A percentile compares a stretch with the other conserved stretches of the same genome.
Conservation (phyloP, 2,329 filamentous ascomycete species). For the Acephala macrosclerotiorum region DNA sequence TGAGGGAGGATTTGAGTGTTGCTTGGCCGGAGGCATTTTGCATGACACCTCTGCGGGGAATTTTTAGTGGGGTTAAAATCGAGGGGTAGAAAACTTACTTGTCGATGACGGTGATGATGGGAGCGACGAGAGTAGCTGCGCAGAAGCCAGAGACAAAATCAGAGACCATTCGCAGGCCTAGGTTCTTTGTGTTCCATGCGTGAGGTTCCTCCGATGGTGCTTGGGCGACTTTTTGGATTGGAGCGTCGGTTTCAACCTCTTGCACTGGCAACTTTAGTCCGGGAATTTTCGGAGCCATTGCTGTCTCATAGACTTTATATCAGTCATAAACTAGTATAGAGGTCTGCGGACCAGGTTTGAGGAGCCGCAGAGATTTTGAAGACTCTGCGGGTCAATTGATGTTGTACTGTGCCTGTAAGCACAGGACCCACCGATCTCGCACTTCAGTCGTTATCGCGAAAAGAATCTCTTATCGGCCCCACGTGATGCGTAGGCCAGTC, state of each 20-base stretch:
- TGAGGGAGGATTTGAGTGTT: slow-evolving; percentile 65
- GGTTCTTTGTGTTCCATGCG: slow-evolving; percentile 78
- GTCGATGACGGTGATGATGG: slow-evolving; percentile 87
- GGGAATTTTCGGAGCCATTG: slow-evolving; percentile 30
- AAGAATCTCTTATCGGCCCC: background rate
- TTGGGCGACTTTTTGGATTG: slow-evolving; percentile 28
- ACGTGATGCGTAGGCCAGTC: slow-evolving; percentile 7
- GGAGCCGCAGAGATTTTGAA: slow-evolving; percentile 18
- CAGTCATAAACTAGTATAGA: background rate
- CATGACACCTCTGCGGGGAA: slow-evolving; percentile 70
- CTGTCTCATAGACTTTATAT: slow-evolving; percentile 26
- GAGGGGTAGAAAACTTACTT: slow-evolving; percentile 57
- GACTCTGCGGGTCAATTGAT: slow-evolving; percentile 25
- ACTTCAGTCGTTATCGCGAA: slow-evolving; percentile 7
- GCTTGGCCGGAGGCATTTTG: slow-evolving; percentile 79
- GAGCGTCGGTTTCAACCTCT: slow-evolving; percentile 19
- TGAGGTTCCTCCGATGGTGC: slow-evolving; percentile 27
- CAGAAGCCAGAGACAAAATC: slow-evolving; percentile 74
- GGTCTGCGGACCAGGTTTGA: background rate
- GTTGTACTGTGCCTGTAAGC: slow-evolving; percentile 17
- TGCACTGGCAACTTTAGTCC: slow-evolving; percentile 29
- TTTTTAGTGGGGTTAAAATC: slow-evolving; percentile 27
- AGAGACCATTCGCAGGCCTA: slow-evolving; percentile 70
- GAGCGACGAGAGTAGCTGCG: slow-evolving; percentile 80
- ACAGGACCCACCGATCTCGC: slow-evolving; percentile 26